A percentile compares a stretch with the other conserved stretches of the same genome.
These are phyloP conservation scores for Kluyveromyces wickerhamii DNA, from an alignment of 805 yeast species.

Conservation along the genomic window DNA sequence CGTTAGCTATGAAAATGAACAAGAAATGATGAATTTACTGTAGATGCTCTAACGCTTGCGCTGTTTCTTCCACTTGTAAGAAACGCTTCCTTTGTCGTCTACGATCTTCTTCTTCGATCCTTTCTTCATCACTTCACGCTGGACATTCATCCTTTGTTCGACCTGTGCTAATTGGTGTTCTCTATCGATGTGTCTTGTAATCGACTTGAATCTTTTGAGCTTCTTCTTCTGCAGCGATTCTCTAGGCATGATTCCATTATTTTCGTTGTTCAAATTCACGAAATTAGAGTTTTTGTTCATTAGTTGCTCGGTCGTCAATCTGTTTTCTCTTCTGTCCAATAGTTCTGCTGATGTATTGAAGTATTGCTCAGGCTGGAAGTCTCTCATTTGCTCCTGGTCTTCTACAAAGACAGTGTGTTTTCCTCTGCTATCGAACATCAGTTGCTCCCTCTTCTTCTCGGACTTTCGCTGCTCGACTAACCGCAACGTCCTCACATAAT, in stretches of 20 bases:
- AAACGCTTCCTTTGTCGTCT: constrained; percentile 56
- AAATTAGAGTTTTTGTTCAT: constrained; percentile 11
- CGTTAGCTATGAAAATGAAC: no score
- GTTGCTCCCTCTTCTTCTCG: constrained; percentile 38
- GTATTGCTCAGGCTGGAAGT: constrained; percentile 54
- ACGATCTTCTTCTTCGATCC: constrained; percentile 76
- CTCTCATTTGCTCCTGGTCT: constrained; percentile 42
- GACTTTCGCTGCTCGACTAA: constrained; percentile 61
- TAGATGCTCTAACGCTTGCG: constrained; percentile 43
- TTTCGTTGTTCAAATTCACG: constrained; percentile 11
- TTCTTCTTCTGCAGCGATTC: constrained; percentile 44
- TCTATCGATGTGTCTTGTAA: constrained; percentile 62
- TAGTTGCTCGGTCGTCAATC: constrained; percentile 57
- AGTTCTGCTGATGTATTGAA: constrained; percentile 66
- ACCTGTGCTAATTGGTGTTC: constrained; percentile 60
- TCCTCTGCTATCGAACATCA: constrained; percentile 52
- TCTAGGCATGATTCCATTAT: constrained; percentile 27
- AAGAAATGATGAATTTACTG: no score
- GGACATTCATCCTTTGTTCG: constrained; percentile 64
- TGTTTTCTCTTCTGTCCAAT: constrained; percentile 59
- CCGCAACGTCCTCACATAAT: constrained; percentile 72
- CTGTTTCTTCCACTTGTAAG: constrained; percentile 79
- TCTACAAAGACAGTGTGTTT: constrained; percentile 85
- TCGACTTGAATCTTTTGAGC: constrained; percentile 48
- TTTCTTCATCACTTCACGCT: constrained; percentile 82